These are phyloP conservation scores for Alternaria arbusti DNA, from an alignment of 2,329 filamentous ascomycete species.

Conservation along the genomic window DNA sequence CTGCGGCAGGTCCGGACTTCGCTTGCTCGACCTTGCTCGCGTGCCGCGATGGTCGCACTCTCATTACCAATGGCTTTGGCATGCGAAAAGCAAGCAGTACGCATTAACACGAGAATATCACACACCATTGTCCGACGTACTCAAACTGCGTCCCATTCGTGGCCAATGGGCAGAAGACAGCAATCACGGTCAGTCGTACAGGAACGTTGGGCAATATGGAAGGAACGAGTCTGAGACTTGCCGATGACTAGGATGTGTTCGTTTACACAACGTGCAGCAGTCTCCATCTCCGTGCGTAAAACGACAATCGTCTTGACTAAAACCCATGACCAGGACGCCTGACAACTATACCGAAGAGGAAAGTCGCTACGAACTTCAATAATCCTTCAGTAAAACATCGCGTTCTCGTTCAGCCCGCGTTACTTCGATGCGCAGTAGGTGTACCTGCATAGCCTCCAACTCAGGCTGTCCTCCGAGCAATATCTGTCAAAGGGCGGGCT, in stretches of 20 bases:
- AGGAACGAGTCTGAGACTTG: not conserved
- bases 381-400: not conserved
- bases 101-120: not conserved
- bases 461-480: not conserved
- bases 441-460: not conserved
- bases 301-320: not conserved
- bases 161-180: not conserved
- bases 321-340: not conserved
- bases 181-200: not conserved
- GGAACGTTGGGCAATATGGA: not conserved
- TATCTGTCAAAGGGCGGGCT: not conserved
- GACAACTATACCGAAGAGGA: not conserved
- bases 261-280: not conserved
- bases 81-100: not conserved
- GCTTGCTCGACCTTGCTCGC: not conserved
- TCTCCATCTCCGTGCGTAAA: slow-evolving; percentile 3
- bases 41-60: not conserved
- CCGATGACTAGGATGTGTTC: not conserved
- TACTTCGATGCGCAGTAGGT: not conserved
- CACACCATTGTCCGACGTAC: not conserved
- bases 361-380: not conserved
- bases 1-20: not conserved
- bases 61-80: not conserved
- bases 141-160: not conserved
- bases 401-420: not conserved